phyloP scores from a whole-genome alignment of 2,329 filamentous ascomycete genomes.

The Blumeria graminis region DNA sequence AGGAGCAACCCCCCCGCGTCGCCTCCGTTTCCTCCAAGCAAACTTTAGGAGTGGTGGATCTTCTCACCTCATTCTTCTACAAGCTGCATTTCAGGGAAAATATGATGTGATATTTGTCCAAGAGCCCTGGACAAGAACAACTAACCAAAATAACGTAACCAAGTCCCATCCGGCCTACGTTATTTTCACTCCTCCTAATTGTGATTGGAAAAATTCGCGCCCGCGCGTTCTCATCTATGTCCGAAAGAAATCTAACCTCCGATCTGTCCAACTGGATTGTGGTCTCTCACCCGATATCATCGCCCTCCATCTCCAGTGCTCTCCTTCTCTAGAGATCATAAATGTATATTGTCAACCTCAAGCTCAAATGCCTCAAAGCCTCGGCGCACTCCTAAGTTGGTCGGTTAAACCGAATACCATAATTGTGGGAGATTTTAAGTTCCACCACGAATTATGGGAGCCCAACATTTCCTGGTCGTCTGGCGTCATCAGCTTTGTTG shows the following conservation, averaged over 20 bases:
- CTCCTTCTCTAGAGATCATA: neutral
- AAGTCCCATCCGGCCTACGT: neutral
- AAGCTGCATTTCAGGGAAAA: neutral
- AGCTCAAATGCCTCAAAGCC: neutral
- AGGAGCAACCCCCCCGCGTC: neutral
- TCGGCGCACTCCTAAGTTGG: neutral
- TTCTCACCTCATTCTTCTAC: constrained; percentile 1
- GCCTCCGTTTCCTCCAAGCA: neutral
- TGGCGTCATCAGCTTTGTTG: too few relatives aligned
- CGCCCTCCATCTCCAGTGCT: neutral
- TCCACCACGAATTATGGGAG: too few relatives aligned
- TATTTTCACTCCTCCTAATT: neutral
- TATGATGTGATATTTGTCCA: neutral
- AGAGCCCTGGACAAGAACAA: neutral
- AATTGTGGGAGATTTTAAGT: too few relatives aligned
- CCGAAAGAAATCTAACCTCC: too few relatives aligned
- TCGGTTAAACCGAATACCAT: too few relatives aligned
- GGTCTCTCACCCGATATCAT: neutral
- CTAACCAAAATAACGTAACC: neutral
- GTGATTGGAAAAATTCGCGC: too few relatives aligned
- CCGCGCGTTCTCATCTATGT: too few relatives aligned
- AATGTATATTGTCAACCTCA: neutral
- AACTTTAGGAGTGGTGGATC: neutral
- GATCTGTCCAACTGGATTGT: neutral
- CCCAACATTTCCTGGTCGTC: too few relatives aligned